These are phyloP conservation scores for Myriosclerotinia scirpicola DNA, from an alignment of 2,329 filamentous ascomycete species.

Conservation along the genomic window DNA sequence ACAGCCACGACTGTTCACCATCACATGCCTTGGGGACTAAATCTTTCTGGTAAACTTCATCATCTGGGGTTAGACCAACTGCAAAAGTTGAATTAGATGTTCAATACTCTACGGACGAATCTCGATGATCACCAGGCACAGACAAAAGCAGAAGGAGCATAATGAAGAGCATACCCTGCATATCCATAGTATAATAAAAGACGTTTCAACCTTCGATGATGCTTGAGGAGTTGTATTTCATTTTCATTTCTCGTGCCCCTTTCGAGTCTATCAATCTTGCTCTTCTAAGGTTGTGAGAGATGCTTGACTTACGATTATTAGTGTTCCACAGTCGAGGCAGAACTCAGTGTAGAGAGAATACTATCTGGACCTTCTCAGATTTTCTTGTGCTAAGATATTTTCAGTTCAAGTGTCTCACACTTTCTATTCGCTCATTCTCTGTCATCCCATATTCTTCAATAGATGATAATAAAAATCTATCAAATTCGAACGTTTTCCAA, in stretches of 20 bases:
- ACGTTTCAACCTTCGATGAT: background rate
- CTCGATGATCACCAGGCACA: background rate
- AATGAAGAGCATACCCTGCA: background rate
- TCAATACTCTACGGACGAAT: background rate
- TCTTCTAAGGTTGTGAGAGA: background rate
- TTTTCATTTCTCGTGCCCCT: background rate
- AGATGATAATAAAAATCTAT: too few relatives aligned
- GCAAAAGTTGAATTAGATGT: background rate
- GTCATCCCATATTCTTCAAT: too few relatives aligned
- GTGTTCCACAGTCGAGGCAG: background rate
- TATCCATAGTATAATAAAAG: slow-evolving; percentile 12
- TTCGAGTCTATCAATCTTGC: background rate
- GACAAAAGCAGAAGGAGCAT: background rate
- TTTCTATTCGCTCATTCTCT: too few relatives aligned
- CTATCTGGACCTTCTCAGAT: too few relatives aligned
- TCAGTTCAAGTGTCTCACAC: too few relatives aligned
- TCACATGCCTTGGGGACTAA: background rate
- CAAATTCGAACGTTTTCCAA: too few relatives aligned
- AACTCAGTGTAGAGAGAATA: too few relatives aligned
- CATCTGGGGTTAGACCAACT: background rate
- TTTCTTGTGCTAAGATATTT: too few relatives aligned
- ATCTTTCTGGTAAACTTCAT: background rate
- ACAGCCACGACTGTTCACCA: background rate
- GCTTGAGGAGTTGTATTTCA: background rate
- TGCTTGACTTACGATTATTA: background rate